Percentiles rank a stretch among this genome's conserved stretches.
Conservation (phyloP, 2,329 filamentous ascomycete species). For the Clonostachys solani region DNA sequence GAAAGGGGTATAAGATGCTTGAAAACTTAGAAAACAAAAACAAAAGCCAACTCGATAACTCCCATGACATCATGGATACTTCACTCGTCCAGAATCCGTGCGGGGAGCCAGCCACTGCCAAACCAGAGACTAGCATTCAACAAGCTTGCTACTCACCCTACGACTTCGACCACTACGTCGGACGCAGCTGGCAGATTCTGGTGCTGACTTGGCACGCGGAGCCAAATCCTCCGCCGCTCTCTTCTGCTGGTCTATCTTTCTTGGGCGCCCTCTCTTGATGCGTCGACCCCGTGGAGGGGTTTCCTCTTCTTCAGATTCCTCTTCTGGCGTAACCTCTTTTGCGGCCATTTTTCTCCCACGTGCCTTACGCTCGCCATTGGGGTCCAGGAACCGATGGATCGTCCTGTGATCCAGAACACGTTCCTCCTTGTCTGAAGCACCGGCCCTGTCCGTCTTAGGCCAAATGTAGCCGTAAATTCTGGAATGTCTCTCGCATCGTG, state of each 20-base stretch:
- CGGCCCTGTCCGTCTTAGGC: slow-evolving; percentile 88
- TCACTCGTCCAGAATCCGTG: too few species aligned
- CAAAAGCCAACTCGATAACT: not conserved
- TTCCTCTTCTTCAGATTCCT: slow-evolving; percentile 13
- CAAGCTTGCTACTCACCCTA: slow-evolving; percentile 23
- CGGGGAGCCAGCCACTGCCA: too few species aligned
- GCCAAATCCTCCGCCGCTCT: not conserved
- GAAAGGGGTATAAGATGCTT: not conserved
- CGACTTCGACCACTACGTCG: slow-evolving; percentile 28
- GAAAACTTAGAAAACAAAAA: not conserved
- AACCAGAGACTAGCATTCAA: not conserved
- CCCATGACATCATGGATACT: not conserved
- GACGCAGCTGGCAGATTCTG: slow-evolving; percentile 3
- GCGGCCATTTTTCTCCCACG: slow-evolving; percentile 30
- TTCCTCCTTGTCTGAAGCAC: slow-evolving; percentile 67
- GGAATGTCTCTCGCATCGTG: slow-evolving; percentile 89
- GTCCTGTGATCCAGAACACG: slow-evolving; percentile 79
- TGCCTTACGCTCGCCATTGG: slow-evolving; percentile 59
- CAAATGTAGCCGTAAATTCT: slow-evolving; percentile 93
- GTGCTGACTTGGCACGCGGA: not conserved
- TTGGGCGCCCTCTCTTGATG: slow-evolving; percentile 7
- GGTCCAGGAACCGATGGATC: slow-evolving; percentile 77
- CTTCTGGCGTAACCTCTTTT: slow-evolving; percentile 11
- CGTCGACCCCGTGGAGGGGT: slow-evolving; percentile 14
- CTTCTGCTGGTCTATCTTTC: not conserved